These are phyloP conservation scores for Ramaria rubella DNA, from an alignment of 768 basidiomycete genomes.

Conservation along the genomic window DNA sequence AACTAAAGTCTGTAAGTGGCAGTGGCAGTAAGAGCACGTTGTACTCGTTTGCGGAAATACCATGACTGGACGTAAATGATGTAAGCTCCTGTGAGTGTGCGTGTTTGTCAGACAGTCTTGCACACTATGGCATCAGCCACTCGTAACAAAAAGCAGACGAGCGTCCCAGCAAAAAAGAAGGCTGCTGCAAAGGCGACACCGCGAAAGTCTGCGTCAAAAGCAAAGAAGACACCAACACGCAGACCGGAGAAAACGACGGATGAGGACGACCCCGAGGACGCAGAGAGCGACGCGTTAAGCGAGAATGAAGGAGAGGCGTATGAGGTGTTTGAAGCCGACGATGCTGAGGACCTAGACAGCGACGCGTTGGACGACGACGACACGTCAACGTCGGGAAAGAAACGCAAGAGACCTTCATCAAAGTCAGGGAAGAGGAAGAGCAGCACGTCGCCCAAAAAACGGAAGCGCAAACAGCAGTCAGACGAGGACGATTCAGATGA, in stretches of 20 bases:
- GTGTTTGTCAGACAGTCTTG: too few species aligned
- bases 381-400: conserved; percentile 13
- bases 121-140: neutral
- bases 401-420: neutral
- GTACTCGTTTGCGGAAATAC: neutral
- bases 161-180: neutral
- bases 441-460: conserved; percentile 17
- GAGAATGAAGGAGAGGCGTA: neutral
- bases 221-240: neutral
- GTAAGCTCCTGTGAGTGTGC: neutral
- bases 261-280: neutral
- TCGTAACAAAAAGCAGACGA: neutral
- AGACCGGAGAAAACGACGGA: neutral
- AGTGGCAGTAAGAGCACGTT: too few species aligned
- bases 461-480: conserved; percentile 23
- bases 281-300: neutral
- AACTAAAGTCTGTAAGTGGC: too few species aligned
- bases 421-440: conserved; percentile 18
- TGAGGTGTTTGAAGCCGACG: neutral
- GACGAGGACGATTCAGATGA: conserved; percentile 35
- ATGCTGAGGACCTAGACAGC: conserved; percentile 25
- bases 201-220: neutral
- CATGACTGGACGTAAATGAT: neutral
- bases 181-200: neutral
- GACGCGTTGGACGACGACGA: conserved; percentile 32